Conservation (phyloP, 805 yeast species). For the Wickerhamomyces chaumierensis region DNA sequence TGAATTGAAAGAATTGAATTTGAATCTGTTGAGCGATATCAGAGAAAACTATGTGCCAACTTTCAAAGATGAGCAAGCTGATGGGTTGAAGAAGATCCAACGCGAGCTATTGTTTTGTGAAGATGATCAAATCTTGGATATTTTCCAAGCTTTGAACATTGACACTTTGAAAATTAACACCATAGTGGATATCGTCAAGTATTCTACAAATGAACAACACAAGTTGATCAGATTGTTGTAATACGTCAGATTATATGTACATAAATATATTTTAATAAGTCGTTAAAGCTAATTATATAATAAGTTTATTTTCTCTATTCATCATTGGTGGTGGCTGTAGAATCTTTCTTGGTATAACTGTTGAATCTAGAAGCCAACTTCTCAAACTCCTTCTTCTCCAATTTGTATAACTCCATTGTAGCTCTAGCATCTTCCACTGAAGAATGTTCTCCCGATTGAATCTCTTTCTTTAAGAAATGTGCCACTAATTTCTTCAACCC, state of each 20-base stretch:
- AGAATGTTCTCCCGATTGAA: slow-evolving; percentile 70
- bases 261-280: no score
- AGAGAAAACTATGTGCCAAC: slow-evolving; percentile 11
- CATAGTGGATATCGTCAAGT: slow-evolving; percentile 10
- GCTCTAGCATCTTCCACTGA: slow-evolving; percentile 88
- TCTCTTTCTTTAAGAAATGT: slow-evolving; percentile 44
- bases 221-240: slow-evolving; percentile 11
- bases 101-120: no score
- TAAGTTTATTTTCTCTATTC: no score
- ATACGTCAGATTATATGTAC: no score
- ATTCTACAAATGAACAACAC: slow-evolving; percentile 13
- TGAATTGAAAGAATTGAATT: slow-evolving; percentile 12
- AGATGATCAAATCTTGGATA: background rate
- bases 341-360: background rate
- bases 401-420: slow-evolving; percentile 69
- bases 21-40: slow-evolving; percentile 4
- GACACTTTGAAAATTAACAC: slow-evolving; percentile 2
- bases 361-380: slow-evolving; percentile 16
- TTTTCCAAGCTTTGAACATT: slow-evolving; percentile 9
- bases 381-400: slow-evolving; percentile 54
- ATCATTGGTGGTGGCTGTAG: no score
- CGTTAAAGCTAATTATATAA: no score
- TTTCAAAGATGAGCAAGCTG: slow-evolving; percentile 3
- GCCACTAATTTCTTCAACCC: slow-evolving; percentile 53
- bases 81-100: background rate